These are phyloP conservation scores for Anthostomella pinea DNA, from an alignment of 2,329 filamentous ascomycete species.

Conservation along the genomic window DNA sequence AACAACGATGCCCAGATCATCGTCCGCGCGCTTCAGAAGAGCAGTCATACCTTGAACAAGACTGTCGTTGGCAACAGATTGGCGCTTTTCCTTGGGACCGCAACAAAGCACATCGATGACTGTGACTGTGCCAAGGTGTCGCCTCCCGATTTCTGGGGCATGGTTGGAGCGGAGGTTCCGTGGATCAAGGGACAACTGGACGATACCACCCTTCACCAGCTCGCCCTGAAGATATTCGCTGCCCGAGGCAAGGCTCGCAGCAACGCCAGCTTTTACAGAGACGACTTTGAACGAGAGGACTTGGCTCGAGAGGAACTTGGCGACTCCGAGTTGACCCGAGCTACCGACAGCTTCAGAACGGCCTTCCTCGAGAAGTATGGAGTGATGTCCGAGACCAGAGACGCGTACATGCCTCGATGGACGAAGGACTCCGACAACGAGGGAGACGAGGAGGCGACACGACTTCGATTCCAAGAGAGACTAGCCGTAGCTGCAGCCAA, in stretches of 20 bases:
- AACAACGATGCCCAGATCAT: no score
- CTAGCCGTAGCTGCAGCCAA: no score
- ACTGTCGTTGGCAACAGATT: no score
- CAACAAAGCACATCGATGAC: not conserved
- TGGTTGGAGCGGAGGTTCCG: not conserved
- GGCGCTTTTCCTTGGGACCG: not conserved
- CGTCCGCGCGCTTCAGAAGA: no score
- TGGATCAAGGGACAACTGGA: not conserved
- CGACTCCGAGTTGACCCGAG: not conserved
- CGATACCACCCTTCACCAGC: not conserved
- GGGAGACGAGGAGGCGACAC: not conserved
- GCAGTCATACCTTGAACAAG: no score
- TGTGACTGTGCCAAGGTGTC: not conserved
- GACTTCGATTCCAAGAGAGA: not conserved
- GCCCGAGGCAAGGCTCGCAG: not conserved
- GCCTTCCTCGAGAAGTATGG: not conserved
- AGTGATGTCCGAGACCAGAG: not conserved
- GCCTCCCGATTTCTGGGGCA: not conserved
- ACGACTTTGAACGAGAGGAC: not conserved
- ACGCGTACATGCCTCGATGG: not conserved
- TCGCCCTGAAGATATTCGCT: not conserved
- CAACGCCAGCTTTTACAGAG: not conserved
- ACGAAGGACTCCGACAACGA: slow-evolving; percentile 1
- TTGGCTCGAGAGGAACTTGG: not conserved
- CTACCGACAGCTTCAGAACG: not conserved